These are phyloP conservation scores for Huntiella decipiens DNA, from an alignment of 2,329 filamentous ascomycete genomes.

Conservation along the genomic window DNA sequence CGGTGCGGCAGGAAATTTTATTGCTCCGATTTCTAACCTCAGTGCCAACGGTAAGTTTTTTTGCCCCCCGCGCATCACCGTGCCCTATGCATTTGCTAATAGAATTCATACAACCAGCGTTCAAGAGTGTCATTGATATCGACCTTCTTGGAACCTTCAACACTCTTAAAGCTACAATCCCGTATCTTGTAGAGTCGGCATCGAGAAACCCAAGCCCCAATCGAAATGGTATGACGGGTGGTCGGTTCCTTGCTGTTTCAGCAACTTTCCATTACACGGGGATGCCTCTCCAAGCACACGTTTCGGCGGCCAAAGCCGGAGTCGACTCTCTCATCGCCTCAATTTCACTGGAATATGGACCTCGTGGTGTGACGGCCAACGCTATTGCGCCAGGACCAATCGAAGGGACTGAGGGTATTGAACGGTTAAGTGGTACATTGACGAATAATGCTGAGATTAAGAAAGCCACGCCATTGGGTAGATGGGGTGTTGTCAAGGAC, in stretches of 20 bases:
- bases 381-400: slow-evolving; percentile 80
- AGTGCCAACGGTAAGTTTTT: slow-evolving; percentile 45
- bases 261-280: slow-evolving; percentile 85
- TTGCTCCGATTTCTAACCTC: slow-evolving; percentile 66
- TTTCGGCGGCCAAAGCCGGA: slow-evolving; percentile 77
- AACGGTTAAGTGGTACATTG: slow-evolving; percentile 31
- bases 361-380: slow-evolving; percentile 70
- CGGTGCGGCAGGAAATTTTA: slow-evolving; percentile 88
- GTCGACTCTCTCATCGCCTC: slow-evolving; percentile 69
- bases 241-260: slow-evolving; percentile 75
- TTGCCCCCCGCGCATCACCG: neutral
- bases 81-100: no score
- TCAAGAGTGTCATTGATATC: slow-evolving; percentile 92
- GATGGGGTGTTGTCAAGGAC: slow-evolving; percentile 64
- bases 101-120: slow-evolving; percentile 29
- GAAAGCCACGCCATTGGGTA: slow-evolving; percentile 46
- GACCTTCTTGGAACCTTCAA: slow-evolving; percentile 89
- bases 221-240: slow-evolving; percentile 48
- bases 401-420: slow-evolving; percentile 63
- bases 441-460: slow-evolving; percentile 7
- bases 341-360: slow-evolving; percentile 76
- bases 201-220: slow-evolving; percentile 30
- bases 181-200: slow-evolving; percentile 61
- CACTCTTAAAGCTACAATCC: slow-evolving; percentile 79
- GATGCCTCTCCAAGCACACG: slow-evolving; percentile 70